These are phyloP conservation scores for Cystobasidium slooffiae DNA, from an alignment of 1,284 basidiomycete genomes.

Conservation along the genomic window DNA sequence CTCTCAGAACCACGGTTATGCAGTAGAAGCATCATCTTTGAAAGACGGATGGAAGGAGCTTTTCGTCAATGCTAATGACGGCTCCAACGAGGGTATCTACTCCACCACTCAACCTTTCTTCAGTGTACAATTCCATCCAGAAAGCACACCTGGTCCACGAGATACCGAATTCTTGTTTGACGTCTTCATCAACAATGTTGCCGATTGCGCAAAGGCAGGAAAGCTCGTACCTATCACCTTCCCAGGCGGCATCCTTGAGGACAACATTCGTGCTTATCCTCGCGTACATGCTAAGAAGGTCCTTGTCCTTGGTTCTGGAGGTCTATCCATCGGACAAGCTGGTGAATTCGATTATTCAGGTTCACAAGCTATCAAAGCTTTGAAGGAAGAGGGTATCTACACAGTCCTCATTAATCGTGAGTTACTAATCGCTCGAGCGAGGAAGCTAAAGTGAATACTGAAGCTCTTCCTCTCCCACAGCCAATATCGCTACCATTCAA, in stretches of 20 bases:
- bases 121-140: constrained; percentile 99
- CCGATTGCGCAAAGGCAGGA: constrained; percentile 73
- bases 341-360: constrained; percentile 99
- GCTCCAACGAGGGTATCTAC: constrained; percentile 97
- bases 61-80: constrained; percentile 96
- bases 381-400: constrained; percentile 98
- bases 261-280: constrained; percentile 77
- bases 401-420: constrained; percentile 85
- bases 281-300: constrained; percentile 85
- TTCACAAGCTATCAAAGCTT: constrained; percentile 97
- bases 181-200: constrained; percentile 88
- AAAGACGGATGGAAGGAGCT: constrained; percentile 88
- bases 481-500: constrained; percentile 99
- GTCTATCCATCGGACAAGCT: constrained; percentile 95
- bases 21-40: constrained; percentile 83
- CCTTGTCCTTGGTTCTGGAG: constrained; percentile 95
- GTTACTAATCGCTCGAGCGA: background rate
- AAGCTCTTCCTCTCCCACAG: constrained; percentile 32
- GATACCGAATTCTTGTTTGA: constrained; percentile 99
- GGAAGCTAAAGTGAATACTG: background rate
- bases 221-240: constrained; percentile 75
- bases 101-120: constrained; percentile 86
- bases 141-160: constrained; percentile 95
- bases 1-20: constrained; percentile 98
- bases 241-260: constrained; percentile 83